These are phyloP conservation scores for Talaromyces stipitatus DNA, from an alignment of 495 filamentous ascomycete genomes.

Conservation along the genomic window DNA sequence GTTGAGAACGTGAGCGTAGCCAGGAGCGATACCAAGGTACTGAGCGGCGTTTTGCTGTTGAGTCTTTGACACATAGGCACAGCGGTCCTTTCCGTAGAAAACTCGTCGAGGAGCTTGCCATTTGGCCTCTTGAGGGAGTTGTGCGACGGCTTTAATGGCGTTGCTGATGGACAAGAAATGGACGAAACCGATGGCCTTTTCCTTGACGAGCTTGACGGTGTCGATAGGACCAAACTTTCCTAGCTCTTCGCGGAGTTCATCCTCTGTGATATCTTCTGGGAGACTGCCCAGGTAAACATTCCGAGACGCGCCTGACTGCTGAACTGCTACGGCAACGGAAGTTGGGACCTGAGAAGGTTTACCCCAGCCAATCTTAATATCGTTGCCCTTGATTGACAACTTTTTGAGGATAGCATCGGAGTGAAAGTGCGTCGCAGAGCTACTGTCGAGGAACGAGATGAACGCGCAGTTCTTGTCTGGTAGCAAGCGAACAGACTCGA, in stretches of 20 bases:
- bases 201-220: conserved; percentile 94
- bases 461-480: conserved; percentile 99
- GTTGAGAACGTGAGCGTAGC: conserved; percentile 92
- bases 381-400: conserved; percentile 92
- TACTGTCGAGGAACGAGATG: conserved; percentile 95
- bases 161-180: conserved; percentile 97
- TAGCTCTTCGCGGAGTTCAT: conserved; percentile 88
- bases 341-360: conserved; percentile 98
- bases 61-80: conserved; percentile 97
- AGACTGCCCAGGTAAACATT: conserved; percentile 97
- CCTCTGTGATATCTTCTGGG: conserved; percentile 80
- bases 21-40: conserved; percentile 96
- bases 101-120: conserved; percentile 94
- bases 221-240: conserved; percentile 96
- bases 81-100: conserved; percentile 97
- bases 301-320: conserved; percentile 95
- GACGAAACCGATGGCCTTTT: conserved; percentile 97
- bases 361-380: conserved; percentile 99
- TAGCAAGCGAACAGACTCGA: conserved; percentile 91
- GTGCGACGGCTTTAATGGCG: conserved; percentile 97
- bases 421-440: conserved; percentile 97
- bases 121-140: conserved; percentile 91
- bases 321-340: conserved; percentile 89
- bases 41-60: conserved; percentile 99
- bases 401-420: conserved; percentile 99